Conservation (phyloP, 148 eudicot species). For the Camellia lanceoleosa region DNA sequence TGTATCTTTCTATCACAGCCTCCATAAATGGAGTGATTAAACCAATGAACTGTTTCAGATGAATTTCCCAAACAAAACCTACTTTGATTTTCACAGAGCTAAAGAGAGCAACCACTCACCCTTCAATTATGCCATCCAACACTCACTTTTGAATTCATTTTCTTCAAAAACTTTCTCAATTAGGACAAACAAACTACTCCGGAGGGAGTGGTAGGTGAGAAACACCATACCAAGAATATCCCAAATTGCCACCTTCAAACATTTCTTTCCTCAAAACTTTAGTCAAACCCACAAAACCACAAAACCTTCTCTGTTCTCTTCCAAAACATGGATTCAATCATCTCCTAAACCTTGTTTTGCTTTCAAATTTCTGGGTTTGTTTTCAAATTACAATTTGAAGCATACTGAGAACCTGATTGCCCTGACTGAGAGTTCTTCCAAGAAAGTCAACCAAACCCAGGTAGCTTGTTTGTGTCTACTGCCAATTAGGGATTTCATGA, state of each 20-base stretch:
- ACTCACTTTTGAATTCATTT: not conserved
- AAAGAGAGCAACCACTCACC: not conserved
- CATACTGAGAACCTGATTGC: not conserved
- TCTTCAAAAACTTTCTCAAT: not conserved
- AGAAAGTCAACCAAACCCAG: slow-evolving; percentile 1
- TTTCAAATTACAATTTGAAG: not conserved
- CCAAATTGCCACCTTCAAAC: not conserved
- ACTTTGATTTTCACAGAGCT: not conserved
- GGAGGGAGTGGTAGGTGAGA: not conserved
- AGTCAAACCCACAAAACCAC: not conserved
- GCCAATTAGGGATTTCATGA: not conserved
- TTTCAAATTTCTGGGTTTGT: not conserved
- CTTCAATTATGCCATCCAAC: not conserved
- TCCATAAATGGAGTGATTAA: not conserved
- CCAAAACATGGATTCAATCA: too few species aligned
- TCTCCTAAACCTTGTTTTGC: not conserved
- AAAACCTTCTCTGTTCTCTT: too few species aligned
- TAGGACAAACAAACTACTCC: not conserved
- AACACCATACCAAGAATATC: not conserved
- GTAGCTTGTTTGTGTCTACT: not conserved
- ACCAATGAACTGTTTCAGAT: not conserved
- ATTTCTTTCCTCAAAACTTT: not conserved
- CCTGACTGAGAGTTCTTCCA: not conserved
- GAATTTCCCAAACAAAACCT: not conserved
- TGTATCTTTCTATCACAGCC: slow-evolving; percentile 1